These are phyloP conservation scores for Diaporthe sp. DNA, from an alignment of 2,329 filamentous ascomycete species.

Conservation along the genomic window DNA sequence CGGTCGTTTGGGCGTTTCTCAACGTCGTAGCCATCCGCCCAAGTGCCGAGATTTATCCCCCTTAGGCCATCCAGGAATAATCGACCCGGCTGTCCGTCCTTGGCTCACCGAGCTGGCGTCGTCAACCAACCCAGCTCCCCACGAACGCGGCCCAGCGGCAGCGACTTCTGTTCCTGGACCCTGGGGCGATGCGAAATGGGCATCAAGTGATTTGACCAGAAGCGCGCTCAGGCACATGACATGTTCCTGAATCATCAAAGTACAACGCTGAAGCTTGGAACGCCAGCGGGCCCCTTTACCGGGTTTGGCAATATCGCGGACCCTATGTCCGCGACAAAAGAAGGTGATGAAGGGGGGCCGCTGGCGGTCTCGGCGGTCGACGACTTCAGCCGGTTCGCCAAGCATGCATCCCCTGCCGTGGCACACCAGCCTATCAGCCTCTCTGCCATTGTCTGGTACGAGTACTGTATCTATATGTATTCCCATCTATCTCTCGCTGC, in stretches of 20 bases:
- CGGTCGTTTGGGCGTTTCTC: slow-evolving; percentile 2
- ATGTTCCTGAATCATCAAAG: slow-evolving; percentile 14
- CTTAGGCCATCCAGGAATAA: neutral
- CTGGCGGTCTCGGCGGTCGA: slow-evolving; percentile 15
- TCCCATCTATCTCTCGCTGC: neutral
- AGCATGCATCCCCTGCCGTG: slow-evolving; percentile 18
- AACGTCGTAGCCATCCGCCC: slow-evolving; percentile 1
- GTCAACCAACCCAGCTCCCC: neutral
- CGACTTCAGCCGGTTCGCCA: slow-evolving; percentile 30
- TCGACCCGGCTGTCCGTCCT: slow-evolving; percentile 20
- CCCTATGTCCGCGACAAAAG: slow-evolving; percentile 36
- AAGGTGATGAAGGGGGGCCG: slow-evolving; percentile 27
- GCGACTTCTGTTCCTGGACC: neutral
- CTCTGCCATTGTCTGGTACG: neutral
- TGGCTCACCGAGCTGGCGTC: neutral
- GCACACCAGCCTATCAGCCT: neutral
- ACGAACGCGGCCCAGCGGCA: neutral
- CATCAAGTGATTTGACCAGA: slow-evolving; percentile 15
- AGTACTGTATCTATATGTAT: neutral
- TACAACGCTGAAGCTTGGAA: slow-evolving; percentile 21
- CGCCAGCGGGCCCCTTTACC: slow-evolving; percentile 13
- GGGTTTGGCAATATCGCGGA: slow-evolving; percentile 35
- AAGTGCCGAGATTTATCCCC: slow-evolving; percentile 15
- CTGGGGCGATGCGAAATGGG: neutral
- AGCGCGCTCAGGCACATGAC: slow-evolving; percentile 19